These are phyloP conservation scores for Paraconiothyrium sp. DNA, from an alignment of 2,329 filamentous ascomycete genomes.

Conservation along the genomic window DNA sequence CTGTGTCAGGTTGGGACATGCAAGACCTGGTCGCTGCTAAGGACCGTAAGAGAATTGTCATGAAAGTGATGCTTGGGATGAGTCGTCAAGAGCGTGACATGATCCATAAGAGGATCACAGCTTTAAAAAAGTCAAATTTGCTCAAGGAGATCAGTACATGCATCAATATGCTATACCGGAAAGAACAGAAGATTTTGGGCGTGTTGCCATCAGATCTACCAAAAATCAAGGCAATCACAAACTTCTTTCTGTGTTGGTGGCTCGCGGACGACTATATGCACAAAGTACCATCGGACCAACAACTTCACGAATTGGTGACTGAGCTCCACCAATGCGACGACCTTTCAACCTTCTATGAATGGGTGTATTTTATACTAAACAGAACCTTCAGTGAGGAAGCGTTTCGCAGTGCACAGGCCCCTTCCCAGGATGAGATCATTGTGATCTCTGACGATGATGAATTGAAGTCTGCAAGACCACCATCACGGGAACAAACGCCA, in stretches of 20 bases:
- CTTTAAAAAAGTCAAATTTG: conserved; percentile 30
- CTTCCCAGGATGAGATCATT: conserved; percentile 40
- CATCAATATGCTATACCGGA: conserved; percentile 31
- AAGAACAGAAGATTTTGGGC: conserved; percentile 35
- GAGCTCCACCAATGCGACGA: conserved; percentile 28
- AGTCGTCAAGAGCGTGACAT: conserved; percentile 27
- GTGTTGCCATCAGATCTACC: conserved; percentile 35
- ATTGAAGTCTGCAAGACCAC: neutral
- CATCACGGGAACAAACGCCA: neutral
- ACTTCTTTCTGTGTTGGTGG: conserved; percentile 50
- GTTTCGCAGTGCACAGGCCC: conserved; percentile 28
- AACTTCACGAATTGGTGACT: conserved; percentile 29
- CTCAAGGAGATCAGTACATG: conserved; percentile 37
- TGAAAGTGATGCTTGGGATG: conserved; percentile 53
- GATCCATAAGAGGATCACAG: conserved; percentile 31
- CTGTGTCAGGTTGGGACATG: conserved; percentile 46
- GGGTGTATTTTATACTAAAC: conserved; percentile 30
- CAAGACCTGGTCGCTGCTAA: conserved; percentile 44
- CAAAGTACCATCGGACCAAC: conserved; percentile 15
- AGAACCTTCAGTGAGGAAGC: conserved; percentile 39
- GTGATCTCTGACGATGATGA: conserved; percentile 41
- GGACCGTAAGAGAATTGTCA: conserved; percentile 57
- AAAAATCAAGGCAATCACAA: conserved; percentile 38
- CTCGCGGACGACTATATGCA: conserved; percentile 33
- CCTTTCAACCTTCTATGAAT: conserved; percentile 35